phyloP scores from a whole-genome alignment of 306 rosid genomes.

The Mucuna pruriens region DNA sequence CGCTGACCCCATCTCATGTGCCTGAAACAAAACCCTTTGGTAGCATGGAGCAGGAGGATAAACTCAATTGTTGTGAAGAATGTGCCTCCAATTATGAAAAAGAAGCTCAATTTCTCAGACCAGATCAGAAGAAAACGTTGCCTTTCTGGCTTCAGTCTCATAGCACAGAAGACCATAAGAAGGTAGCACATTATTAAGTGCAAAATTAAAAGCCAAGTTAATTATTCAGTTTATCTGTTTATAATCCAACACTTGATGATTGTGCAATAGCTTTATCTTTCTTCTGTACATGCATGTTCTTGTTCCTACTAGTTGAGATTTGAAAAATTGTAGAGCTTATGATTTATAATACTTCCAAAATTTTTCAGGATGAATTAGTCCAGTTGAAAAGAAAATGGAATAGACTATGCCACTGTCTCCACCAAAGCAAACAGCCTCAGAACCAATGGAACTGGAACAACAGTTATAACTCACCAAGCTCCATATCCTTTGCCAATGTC shows the following conservation, averaged over 20 bases:
- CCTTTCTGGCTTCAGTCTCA: slow-evolving; percentile 88
- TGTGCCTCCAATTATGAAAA: slow-evolving; percentile 69
- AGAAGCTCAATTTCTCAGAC: slow-evolving; percentile 61
- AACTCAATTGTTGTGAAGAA: slow-evolving; percentile 64
- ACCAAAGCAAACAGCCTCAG: slow-evolving; percentile 56
- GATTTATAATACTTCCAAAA: not conserved
- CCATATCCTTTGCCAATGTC: slow-evolving; percentile 60
- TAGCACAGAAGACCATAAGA: slow-evolving; percentile 51
- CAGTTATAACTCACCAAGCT: slow-evolving; percentile 49
- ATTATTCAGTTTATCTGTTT: not conserved
- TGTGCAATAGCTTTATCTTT: not conserved
- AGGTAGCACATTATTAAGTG: slow-evolving; percentile 47
- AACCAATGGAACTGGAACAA: slow-evolving; percentile 45
- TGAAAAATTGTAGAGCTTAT: not conserved
- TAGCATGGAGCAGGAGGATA: slow-evolving; percentile 52
- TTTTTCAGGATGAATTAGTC: slow-evolving; percentile 58
- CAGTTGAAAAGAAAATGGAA: slow-evolving; percentile 71
- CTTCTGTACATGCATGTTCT: not conserved
- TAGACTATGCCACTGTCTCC: slow-evolving; percentile 64
- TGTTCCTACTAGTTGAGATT: not conserved
- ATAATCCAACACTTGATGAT: slow-evolving; percentile 4
- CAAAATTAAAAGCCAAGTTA: not conserved
- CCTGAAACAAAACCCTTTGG: slow-evolving; percentile 59
- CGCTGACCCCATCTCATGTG: slow-evolving; percentile 49
- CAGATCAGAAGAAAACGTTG: slow-evolving; percentile 61